These are phyloP conservation scores for Wilcoxina mikolae DNA, from an alignment of 495 filamentous ascomycete genomes.

Conservation along the genomic window DNA sequence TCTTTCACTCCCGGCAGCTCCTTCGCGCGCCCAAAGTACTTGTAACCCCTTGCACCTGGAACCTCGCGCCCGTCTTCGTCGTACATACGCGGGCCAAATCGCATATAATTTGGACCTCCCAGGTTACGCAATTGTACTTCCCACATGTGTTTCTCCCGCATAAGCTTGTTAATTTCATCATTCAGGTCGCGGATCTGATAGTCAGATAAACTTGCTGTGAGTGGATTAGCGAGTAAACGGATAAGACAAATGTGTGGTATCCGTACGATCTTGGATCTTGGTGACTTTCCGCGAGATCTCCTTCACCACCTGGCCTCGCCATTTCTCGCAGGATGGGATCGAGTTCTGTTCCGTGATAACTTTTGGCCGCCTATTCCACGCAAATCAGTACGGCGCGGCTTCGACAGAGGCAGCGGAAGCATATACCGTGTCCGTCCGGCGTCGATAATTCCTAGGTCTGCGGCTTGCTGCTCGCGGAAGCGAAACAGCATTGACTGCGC, in stretches of 20 bases:
- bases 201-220: slow-evolving; percentile 54
- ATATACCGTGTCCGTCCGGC: slow-evolving; percentile 56
- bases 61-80: slow-evolving; percentile 90
- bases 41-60: slow-evolving; percentile 45
- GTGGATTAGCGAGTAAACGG: too few species aligned
- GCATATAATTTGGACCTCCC: slow-evolving; percentile 95
- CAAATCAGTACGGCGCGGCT: slow-evolving; percentile 2
- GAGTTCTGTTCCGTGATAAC: slow-evolving; percentile 64
- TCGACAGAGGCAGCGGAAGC: background rate
- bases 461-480: slow-evolving; percentile 94
- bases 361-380: slow-evolving; percentile 60
- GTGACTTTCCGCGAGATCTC: slow-evolving; percentile 93
- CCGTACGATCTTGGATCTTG: slow-evolving; percentile 65
- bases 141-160: slow-evolving; percentile 98
- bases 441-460: slow-evolving; percentile 90
- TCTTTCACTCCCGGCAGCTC: slow-evolving; percentile 95
- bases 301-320: slow-evolving; percentile 94
- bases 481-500: slow-evolving; percentile 99
- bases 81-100: slow-evolving; percentile 66
- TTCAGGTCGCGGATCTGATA: slow-evolving; percentile 96
- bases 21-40: slow-evolving; percentile 77
- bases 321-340: slow-evolving; percentile 87
- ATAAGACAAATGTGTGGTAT: background rate
- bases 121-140: slow-evolving; percentile 88
- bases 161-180: slow-evolving; percentile 97